Evolutionary conservation across 768 basidiomycete genomes (phyloP), one percentile per base, ranked within the genome.

Genomic region (Serendipita sp.): DNA sequence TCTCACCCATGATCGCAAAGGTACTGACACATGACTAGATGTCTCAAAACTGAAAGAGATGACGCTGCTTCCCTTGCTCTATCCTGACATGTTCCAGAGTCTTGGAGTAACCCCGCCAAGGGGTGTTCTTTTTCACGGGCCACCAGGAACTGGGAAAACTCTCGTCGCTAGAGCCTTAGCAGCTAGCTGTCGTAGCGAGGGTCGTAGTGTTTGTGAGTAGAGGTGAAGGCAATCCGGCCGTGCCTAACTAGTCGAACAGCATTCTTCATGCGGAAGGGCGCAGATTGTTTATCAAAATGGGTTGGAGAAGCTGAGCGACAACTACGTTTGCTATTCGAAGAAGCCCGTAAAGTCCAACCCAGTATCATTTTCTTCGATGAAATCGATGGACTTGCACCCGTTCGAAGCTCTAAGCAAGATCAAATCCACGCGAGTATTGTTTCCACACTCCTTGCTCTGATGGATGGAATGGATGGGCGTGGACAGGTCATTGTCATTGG

Each of bases 261-360:
- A 1, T 99, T 99, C 78, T 99, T 95, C 80, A 98, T 99, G 96
- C 87, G 96, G 58, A 99, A 99, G 76, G 96, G 96, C 18, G 96
- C 96, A 38, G 96, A 99, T 74, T 91, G 89, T 69, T 79, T 98
- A 34, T 94, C 92, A 4, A 99, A 99, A 77, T 99, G 95, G 95
- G 96, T 99, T 11, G 96, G 96, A 63, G 96, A 99, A 76, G 95
- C 96, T 3, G 96, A 98, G 72, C 85, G 96, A 1, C 95, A 97
- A 73, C 80, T 99, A 2, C 84, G 96, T 0, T 80, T 97, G 45
- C 79, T 98, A 13, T 99, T 99, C 73, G 95, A 98, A 68, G 95
- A 98, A 77, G 96, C 96, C 0, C 82, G 85, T 58, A 85, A 86
- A 63, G 88, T 84, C 63, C 95, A 97, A 70, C 95, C 96, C 0